Evolutionary conservation across 306 rosid genomes (phyloP).

Genomic region (Echinosophora koreensis): DNA sequence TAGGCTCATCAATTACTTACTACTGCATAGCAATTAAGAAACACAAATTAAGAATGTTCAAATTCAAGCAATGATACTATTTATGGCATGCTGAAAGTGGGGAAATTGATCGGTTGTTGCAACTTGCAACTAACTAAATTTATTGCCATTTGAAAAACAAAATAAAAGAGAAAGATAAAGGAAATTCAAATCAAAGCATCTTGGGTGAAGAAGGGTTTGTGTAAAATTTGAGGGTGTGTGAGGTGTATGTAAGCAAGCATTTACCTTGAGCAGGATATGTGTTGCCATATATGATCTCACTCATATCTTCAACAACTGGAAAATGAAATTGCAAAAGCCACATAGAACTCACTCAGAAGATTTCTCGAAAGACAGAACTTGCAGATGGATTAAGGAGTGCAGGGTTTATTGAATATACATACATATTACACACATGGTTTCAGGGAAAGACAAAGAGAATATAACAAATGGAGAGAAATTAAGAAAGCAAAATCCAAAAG

Average conservation of each 20-base stretch:
- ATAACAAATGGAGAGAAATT: slow-evolving; percentile 18
- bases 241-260: neutral
- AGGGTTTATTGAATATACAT: neutral
- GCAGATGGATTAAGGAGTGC: slow-evolving; percentile 26
- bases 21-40: neutral
- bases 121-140: neutral
- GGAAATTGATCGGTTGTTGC: neutral
- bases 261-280: slow-evolving; percentile 57
- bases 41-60: neutral
- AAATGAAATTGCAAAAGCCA: slow-evolving; percentile 12
- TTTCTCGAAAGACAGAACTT: neutral
- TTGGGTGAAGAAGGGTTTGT: neutral
- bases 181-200: neutral
- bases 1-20: too few relatives aligned
- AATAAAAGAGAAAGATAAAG: neutral
- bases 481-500: neutral
- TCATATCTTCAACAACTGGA: slow-evolving; percentile 45
- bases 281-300: slow-evolving; percentile 52
- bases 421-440: neutral
- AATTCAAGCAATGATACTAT: neutral
- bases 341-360: neutral
- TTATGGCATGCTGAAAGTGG: neutral
- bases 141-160: neutral
- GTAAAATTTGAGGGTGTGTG: neutral
- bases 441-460: slow-evolving; percentile 11